These are phyloP conservation scores for Nosema muscidifuracis DNA, from an alignment of 371 early-diverging fungal genomes.

Conservation along the genomic window DNA sequence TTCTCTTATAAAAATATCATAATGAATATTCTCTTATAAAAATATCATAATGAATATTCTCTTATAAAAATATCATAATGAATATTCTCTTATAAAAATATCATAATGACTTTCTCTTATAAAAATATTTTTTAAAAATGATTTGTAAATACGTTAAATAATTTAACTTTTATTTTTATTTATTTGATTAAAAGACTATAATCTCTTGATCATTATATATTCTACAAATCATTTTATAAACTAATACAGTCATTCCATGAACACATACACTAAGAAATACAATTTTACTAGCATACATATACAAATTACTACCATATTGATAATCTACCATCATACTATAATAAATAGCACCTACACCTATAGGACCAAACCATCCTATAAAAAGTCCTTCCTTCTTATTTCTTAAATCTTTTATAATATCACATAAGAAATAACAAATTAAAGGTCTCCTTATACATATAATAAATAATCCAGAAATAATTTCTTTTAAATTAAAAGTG, in stretches of 20 bases:
- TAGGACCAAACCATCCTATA: constrained; percentile 90
- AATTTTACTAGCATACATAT: constrained; percentile 39
- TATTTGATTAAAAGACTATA: too few species aligned
- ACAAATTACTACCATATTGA: constrained; percentile 21
- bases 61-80: too few species aligned
- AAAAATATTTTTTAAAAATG: too few species aligned
- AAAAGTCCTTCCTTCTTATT: constrained; percentile 74
- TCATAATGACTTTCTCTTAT: too few species aligned
- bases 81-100: too few species aligned
- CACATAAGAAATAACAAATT: constrained; percentile 67
- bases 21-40: too few species aligned
- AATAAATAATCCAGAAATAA: constrained; percentile 68
- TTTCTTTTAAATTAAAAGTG: constrained; percentile 67
- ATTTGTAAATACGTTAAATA: too few species aligned
- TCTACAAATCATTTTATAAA: constrained; percentile 23
- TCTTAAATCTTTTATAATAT: constrained; percentile 69
- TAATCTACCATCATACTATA: constrained; percentile 52
- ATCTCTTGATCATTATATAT: too few species aligned
- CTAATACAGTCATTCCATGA: constrained; percentile 50
- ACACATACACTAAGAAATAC: constrained; percentile 53
- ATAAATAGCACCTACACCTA: constrained; percentile 77
- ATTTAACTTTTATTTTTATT: too few species aligned
- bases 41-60: too few species aligned
- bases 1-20: too few species aligned
- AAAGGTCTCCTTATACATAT: constrained; percentile 76